phyloP scores from a whole-genome alignment of 257 asterid species.

The Lycium ferocissimum region DNA sequence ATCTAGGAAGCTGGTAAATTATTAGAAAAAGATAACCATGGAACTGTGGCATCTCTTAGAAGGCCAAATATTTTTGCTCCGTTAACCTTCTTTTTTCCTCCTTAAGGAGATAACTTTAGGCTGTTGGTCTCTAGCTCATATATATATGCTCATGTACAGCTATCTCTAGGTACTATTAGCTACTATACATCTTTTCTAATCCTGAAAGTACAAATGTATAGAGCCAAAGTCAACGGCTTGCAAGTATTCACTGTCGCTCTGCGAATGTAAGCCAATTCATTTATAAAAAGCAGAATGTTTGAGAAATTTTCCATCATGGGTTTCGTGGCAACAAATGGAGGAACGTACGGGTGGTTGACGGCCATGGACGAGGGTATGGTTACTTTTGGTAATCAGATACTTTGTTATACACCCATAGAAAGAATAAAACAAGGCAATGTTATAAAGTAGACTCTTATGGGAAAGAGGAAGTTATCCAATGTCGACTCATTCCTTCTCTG shows the following conservation, averaged over 20 bases:
- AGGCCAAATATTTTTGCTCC: background rate
- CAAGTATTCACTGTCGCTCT: background rate
- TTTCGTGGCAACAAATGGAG: background rate
- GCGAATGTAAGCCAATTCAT: background rate
- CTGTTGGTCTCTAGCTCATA: background rate
- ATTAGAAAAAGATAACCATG: background rate
- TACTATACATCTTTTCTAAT: background rate
- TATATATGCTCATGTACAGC: background rate
- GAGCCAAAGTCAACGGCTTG: background rate
- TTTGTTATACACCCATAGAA: background rate
- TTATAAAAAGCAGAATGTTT: background rate
- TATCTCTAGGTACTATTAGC: conserved; percentile 18
- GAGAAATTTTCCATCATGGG: background rate
- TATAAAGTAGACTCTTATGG: too few relatives aligned
- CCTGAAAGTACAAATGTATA: conserved; percentile 21
- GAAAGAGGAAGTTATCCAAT: too few relatives aligned
- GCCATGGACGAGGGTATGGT: background rate
- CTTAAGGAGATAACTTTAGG: background rate
- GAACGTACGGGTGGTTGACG: background rate
- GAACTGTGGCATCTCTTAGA: background rate
- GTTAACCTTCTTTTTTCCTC: background rate
- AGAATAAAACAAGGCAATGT: background rate
- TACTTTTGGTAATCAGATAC: background rate
- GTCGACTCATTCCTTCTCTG: too few relatives aligned
- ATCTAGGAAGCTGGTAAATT: conserved; percentile 2